Percentiles rank a stretch among this genome's conserved stretches.
These are phyloP conservation scores for Alternaria burnsii DNA, from an alignment of 2,329 filamentous ascomycete genomes.

Conservation along the genomic window DNA sequence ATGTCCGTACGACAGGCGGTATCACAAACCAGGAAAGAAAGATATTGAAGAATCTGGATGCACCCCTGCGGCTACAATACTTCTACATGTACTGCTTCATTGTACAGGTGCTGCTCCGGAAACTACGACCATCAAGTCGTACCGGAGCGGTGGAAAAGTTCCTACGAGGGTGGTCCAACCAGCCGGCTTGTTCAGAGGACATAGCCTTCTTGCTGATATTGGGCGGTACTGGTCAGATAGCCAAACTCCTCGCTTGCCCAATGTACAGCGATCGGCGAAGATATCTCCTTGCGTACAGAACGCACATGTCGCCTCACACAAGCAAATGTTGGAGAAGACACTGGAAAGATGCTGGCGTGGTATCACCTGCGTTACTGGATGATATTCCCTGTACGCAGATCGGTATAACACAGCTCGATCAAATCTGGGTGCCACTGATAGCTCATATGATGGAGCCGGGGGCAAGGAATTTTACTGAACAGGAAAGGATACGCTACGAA, in stretches of 20 bases:
- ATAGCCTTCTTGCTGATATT: conserved; percentile 48
- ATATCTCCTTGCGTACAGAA: conserved; percentile 45
- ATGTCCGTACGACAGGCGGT: conserved; percentile 43
- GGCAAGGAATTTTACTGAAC: conserved; percentile 40
- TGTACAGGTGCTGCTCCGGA: conserved; percentile 44
- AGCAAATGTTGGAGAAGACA: conserved; percentile 46
- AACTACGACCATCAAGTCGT: conserved; percentile 42
- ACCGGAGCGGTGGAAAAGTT: conserved; percentile 42
- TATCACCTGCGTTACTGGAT: conserved; percentile 46
- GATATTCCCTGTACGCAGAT: conserved; percentile 48
- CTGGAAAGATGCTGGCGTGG: conserved; percentile 47
- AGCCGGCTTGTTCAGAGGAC: conserved; percentile 46
- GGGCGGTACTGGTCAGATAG: conserved; percentile 46
- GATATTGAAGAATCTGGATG: conserved; percentile 44
- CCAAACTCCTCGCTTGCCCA: conserved; percentile 44
- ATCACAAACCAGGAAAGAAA: conserved; percentile 40
- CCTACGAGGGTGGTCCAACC: conserved; percentile 43
- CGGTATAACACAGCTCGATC: conserved; percentile 48
- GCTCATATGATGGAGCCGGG: conserved; percentile 43
- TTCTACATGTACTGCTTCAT: conserved; percentile 52
- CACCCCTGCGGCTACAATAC: conserved; percentile 46
- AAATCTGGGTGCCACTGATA: conserved; percentile 48
- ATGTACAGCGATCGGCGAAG: conserved; percentile 44
- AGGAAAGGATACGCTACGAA: conserved; percentile 39
- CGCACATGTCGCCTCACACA: conserved; percentile 47